Evolutionary conservation across 805 yeast species (phyloP).

Genomic region (Starmera pachycereana): DNA sequence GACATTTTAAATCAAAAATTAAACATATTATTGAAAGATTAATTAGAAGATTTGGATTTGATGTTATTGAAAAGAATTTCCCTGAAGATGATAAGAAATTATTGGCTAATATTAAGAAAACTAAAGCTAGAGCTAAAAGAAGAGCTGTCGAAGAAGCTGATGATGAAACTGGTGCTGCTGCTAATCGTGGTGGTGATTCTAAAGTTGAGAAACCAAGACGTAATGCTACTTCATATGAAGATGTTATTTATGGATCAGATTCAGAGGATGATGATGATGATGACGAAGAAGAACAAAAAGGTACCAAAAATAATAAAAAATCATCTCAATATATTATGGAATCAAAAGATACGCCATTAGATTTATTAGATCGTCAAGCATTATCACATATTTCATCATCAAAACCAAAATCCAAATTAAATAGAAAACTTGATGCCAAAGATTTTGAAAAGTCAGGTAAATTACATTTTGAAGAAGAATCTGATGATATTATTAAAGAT

Average conservation of each 20-base stretch:
- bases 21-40: constrained; percentile 89
- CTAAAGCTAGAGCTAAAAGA: constrained; percentile 76
- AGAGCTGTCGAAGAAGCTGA: constrained; percentile 41
- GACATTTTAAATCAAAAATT: constrained; percentile 87
- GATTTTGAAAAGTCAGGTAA: constrained; percentile 44
- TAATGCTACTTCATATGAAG: constrained; percentile 82
- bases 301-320: constrained; percentile 18
- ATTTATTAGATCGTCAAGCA: constrained; percentile 77
- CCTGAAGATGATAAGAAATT: constrained; percentile 87
- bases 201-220: constrained; percentile 27
- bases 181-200: constrained; percentile 32
- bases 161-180: constrained; percentile 19
- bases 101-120: constrained; percentile 75
- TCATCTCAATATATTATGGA: constrained; percentile 66
- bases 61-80: constrained; percentile 67
- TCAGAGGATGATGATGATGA: constrained; percentile 50
- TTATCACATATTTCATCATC: constrained; percentile 84
- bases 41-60: constrained; percentile 85
- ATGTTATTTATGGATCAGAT: constrained; percentile 72
- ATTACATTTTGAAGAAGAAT: constrained; percentile 47
- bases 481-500: constrained; percentile 31
- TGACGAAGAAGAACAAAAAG: constrained; percentile 34
- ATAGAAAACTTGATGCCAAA: constrained; percentile 29
- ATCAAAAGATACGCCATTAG: constrained; percentile 69
- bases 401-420: constrained; percentile 51